These are phyloP conservation scores for Cyberlindnera nakhonratchasimensis DNA, from an alignment of 805 yeast genomes.

Conservation along the genomic window DNA sequence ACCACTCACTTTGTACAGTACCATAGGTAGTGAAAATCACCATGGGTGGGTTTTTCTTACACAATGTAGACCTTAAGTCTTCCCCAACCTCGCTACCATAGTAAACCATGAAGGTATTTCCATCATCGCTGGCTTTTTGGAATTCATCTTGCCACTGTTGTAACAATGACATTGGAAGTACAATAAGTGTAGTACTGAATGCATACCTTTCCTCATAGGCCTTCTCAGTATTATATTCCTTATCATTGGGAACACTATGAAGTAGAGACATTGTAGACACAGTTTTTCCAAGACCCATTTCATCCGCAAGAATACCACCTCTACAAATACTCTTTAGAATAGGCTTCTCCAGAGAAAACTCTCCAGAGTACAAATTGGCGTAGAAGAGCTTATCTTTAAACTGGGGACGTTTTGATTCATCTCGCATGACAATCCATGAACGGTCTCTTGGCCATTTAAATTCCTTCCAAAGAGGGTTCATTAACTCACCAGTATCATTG, in stretches of 20 bases:
- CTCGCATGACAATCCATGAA: slow-evolving; percentile 35
- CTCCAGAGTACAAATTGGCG: slow-evolving; percentile 78
- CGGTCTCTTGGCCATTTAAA: slow-evolving; percentile 67
- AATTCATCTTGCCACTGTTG: slow-evolving; percentile 90
- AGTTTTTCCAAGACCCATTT: slow-evolving; percentile 96
- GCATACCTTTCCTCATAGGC: slow-evolving; percentile 47
- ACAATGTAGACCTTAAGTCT: slow-evolving; percentile 46
- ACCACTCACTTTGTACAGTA: slow-evolving; percentile 74
- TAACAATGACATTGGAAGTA: slow-evolving; percentile 89
- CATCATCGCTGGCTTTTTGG: slow-evolving; percentile 47
- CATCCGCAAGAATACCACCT: slow-evolving; percentile 94
- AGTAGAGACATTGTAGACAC: slow-evolving; percentile 76
- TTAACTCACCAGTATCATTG: slow-evolving; percentile 44
- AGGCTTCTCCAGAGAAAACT: slow-evolving; percentile 67
- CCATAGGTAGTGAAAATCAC: slow-evolving; percentile 86
- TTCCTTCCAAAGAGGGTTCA: slow-evolving; percentile 85
- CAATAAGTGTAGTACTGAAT: slow-evolving; percentile 64
- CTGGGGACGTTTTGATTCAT: slow-evolving; percentile 13
- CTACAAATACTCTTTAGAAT: slow-evolving; percentile 51
- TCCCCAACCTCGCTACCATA: slow-evolving; percentile 62
- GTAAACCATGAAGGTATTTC: slow-evolving; percentile 54
- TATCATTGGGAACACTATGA: slow-evolving; percentile 59
- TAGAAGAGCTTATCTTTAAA: slow-evolving; percentile 45
- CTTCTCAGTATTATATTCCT: slow-evolving; percentile 11
- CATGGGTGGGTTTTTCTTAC: slow-evolving; percentile 51